Conservation (phyloP, 2,329 filamentous ascomycete genomes). For the Hypoxylon sp. region DNA sequence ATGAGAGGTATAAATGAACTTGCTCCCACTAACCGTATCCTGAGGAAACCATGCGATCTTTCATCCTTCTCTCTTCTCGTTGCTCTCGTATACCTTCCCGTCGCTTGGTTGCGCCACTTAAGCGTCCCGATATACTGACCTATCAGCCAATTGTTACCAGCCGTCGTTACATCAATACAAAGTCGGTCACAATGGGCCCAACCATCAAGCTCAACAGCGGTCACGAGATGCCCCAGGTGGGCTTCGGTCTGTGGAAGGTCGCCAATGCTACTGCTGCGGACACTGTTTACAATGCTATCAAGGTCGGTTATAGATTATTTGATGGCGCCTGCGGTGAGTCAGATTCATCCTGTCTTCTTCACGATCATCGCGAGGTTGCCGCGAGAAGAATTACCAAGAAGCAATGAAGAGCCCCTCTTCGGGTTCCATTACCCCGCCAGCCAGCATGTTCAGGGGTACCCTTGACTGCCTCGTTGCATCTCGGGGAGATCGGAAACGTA, state of each 20-base stretch:
- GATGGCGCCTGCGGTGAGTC: constrained; percentile 71
- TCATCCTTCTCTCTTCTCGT: constrained; percentile 26
- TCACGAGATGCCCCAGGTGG: constrained; percentile 79
- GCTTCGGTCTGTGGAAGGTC: constrained; percentile 88
- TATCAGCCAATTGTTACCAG: constrained; percentile 18
- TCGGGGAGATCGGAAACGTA: constrained; percentile 22
- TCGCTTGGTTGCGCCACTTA: constrained; percentile 28
- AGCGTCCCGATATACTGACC: constrained; percentile 20
- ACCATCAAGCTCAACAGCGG: constrained; percentile 75
- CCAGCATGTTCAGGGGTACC: constrained; percentile 26
- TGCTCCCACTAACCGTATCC: constrained; percentile 30
- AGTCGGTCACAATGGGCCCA: constrained; percentile 49
- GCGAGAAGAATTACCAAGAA: constrained; percentile 26
- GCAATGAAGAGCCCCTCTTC: constrained; percentile 35
- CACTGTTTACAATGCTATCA: constrained; percentile 81
- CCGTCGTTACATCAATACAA: constrained; percentile 33
- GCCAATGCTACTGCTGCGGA: constrained; percentile 79
- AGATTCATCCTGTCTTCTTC: constrained; percentile 23
- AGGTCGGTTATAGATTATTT: constrained; percentile 71
- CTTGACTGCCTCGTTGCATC: constrained; percentile 12
- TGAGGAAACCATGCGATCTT: constrained; percentile 36
- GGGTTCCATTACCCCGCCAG: constrained; percentile 39
- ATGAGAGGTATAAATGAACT: constrained; percentile 34
- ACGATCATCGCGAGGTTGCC: constrained; percentile 17
- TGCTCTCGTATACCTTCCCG: constrained; percentile 30